Evolutionary conservation across 352 stramenopile genomes (phyloP).

Genomic region (Globisporangium alternatum): DNA sequence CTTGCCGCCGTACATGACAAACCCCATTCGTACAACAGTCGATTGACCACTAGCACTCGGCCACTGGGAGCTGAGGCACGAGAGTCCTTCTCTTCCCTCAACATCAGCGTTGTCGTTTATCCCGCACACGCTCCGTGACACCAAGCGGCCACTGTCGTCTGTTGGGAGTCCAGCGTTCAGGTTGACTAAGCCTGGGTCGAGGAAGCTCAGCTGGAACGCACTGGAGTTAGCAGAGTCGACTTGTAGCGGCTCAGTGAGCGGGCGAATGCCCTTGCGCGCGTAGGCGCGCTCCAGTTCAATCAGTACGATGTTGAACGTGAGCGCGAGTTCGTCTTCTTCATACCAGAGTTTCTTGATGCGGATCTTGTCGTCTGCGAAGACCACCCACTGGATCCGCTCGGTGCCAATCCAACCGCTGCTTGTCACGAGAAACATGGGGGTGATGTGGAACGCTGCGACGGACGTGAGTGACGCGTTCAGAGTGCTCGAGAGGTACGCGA

Average conservation of each 20-base stretch:
- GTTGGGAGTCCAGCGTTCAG: not conserved
- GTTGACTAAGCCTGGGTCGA: constrained; percentile 1
- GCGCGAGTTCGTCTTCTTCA: not conserved
- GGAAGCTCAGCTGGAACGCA: constrained; percentile 3
- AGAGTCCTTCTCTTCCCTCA: not conserved
- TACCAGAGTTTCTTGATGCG: not conserved
- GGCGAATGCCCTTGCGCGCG: not conserved
- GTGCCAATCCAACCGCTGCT: constrained; percentile 2
- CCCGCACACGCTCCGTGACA: not conserved
- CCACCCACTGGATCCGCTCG: constrained; percentile 6
- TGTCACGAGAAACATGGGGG: not conserved
- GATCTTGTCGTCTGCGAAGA: constrained; percentile 6
- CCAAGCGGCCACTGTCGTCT: not conserved
- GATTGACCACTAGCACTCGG: not conserved
- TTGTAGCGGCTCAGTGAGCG: not conserved
- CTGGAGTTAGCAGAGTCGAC: not conserved
- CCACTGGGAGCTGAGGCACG: not conserved
- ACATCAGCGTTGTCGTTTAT: not conserved
- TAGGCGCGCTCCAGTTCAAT: not conserved
- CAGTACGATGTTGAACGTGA: not conserved
- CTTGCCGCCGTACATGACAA: not conserved
- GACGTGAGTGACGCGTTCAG: not conserved
- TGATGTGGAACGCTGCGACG: not conserved
- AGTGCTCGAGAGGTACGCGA: constrained; percentile 2
- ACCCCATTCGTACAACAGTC: not conserved